phyloP scores from a whole-genome alignment of 140 eudicot species.

The Senecio squalidus region DNA sequence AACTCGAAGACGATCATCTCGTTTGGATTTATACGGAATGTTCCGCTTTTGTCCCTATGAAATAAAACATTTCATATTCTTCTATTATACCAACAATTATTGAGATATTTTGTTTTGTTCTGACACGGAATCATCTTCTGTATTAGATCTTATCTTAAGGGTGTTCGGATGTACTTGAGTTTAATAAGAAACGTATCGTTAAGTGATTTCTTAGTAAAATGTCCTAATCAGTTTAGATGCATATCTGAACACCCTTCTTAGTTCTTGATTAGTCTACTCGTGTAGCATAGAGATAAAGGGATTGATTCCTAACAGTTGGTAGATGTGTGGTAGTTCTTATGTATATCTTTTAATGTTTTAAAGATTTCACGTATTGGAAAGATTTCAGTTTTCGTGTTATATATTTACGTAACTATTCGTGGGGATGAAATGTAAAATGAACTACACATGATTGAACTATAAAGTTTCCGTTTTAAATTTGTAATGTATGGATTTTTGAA shows the following conservation, averaged over 20 bases:
- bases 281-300: too few relatives aligned
- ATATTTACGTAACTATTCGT: background rate
- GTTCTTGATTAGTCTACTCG: background rate
- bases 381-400: background rate
- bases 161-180: background rate
- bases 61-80: background rate
- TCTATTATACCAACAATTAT: background rate
- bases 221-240: background rate
- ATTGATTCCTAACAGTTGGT: too few relatives aligned
- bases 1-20: background rate
- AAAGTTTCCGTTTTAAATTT: background rate
- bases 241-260: background rate
- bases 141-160: background rate
- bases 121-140: background rate
- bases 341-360: background rate
- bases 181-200: background rate
- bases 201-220: background rate
- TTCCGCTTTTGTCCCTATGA: background rate
- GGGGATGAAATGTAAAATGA: background rate
- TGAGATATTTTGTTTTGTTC: background rate
- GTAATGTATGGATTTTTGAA: slow-evolving; percentile 10
- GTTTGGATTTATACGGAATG: background rate
- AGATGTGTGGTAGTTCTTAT: background rate
- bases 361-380: background rate
- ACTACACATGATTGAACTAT: too few relatives aligned